Evolutionary conservation across 2,329 filamentous ascomycete species (phyloP).

Genomic region (Leptographium wingfieldii): DNA sequence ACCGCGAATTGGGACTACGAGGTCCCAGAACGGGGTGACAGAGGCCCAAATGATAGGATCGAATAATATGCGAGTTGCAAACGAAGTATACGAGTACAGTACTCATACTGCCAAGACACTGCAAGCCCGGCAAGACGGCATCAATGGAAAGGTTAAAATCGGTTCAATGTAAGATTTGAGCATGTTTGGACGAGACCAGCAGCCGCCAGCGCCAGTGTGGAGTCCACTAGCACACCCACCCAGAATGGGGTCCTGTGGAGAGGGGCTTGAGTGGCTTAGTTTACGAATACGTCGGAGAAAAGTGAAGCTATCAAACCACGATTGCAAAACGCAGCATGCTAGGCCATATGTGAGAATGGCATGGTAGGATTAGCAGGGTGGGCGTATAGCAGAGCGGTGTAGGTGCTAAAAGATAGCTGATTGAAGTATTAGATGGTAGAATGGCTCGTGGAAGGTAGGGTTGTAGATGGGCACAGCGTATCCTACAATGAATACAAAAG

Average conservation of each 20-base stretch:
- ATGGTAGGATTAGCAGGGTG: too few species aligned
- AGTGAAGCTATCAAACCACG: background rate
- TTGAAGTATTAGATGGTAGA: too few species aligned
- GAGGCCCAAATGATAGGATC: background rate
- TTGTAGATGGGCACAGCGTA: too few species aligned
- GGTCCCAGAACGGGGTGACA: background rate
- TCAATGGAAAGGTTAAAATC: background rate
- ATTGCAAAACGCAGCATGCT: background rate
- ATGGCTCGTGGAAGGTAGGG: too few species aligned
- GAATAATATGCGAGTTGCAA: background rate
- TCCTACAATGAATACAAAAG: too few species aligned
- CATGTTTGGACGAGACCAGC: background rate
- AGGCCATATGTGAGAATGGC: too few species aligned
- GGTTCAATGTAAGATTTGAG: background rate
- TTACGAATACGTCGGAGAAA: background rate
- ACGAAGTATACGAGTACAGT: too few species aligned
- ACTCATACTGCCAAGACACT: too few species aligned
- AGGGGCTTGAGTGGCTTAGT: background rate
- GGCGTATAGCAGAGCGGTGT: too few species aligned
- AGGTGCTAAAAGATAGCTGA: too few species aligned
- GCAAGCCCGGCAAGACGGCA: background rate
- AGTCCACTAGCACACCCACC: background rate
- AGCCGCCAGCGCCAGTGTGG: background rate
- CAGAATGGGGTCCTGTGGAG: background rate
- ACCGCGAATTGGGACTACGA: background rate